These are phyloP conservation scores for Phytophthora crassamura DNA, from an alignment of 352 stramenopile genomes.

Conservation along the genomic window DNA sequence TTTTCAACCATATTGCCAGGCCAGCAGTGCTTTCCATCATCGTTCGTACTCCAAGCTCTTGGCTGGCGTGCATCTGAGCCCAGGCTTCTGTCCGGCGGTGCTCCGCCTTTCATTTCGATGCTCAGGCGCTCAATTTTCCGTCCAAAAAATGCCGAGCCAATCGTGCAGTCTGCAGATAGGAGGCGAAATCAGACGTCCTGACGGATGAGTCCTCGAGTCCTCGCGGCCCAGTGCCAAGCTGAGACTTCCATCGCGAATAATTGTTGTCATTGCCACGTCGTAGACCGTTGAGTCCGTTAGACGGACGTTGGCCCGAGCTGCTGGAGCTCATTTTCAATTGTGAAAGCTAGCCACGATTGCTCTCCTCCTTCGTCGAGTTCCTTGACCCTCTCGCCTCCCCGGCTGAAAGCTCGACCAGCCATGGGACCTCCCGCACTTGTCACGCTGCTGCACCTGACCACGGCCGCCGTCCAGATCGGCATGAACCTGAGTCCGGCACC, in stretches of 20 bases:
- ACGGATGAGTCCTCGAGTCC: constrained; percentile 17
- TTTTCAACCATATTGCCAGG: neutral
- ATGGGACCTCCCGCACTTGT: constrained; percentile 34
- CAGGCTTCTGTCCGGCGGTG: constrained; percentile 2
- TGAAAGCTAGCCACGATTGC: constrained; percentile 33
- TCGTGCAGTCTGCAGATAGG: constrained; percentile 8
- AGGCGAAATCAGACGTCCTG: constrained; percentile 20
- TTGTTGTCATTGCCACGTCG: neutral
- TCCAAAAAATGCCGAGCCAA: constrained; percentile 18
- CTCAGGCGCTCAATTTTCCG: constrained; percentile 10
- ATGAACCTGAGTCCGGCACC: constrained; percentile 46
- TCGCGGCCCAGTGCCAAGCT: constrained; percentile 18
- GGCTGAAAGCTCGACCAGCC: constrained; percentile 29
- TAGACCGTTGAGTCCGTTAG: no score
- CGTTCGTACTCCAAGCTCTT: neutral
- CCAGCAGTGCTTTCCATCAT: neutral
- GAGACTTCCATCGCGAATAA: constrained; percentile 28
- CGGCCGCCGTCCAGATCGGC: constrained; percentile 39
- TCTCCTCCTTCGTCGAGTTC: constrained; percentile 16
- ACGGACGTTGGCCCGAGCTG: neutral
- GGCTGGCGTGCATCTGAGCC: no score
- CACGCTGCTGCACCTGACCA: constrained; percentile 36
- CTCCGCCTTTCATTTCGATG: constrained; percentile 11
- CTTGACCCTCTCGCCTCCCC: constrained; percentile 35
- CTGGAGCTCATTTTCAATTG: constrained; percentile 35